A percentile compares a stretch with the other conserved stretches of the same genome.
Conservation (phyloP, 306 rosid species). For the Canavalia ensiformis region DNA sequence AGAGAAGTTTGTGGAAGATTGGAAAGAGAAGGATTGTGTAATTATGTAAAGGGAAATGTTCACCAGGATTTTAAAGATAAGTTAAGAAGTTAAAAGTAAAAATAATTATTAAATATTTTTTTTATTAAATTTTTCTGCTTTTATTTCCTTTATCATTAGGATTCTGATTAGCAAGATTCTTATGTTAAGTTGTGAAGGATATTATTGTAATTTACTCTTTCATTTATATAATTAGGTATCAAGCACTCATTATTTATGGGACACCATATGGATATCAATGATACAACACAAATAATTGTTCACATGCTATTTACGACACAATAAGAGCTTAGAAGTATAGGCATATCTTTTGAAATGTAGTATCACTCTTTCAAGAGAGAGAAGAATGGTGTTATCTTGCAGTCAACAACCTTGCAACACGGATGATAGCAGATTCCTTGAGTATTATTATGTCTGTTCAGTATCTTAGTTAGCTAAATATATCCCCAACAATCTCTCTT, state of each 20-base stretch:
- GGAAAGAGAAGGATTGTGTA: no score
- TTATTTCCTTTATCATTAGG: no score
- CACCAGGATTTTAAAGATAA: no score
- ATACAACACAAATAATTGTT: conserved; percentile 8
- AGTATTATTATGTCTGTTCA: background rate
- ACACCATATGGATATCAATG: conserved; percentile 15
- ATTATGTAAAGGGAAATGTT: no score
- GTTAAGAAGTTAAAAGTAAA: no score
- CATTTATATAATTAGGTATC: background rate
- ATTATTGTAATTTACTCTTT: no score
- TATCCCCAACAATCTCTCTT: background rate
- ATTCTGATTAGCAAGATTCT: no score
- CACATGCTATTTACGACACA: conserved; percentile 6
- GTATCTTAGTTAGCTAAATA: background rate
- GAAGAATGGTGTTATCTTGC: background rate
- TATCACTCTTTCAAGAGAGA: background rate
- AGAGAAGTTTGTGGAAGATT: no score
- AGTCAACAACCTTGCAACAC: background rate
- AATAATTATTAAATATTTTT: no score
- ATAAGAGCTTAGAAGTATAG: background rate
- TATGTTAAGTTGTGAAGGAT: no score
- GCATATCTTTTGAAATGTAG: background rate
- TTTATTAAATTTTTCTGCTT: no score
- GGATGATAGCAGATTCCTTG: background rate
- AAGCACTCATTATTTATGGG: conserved; percentile 27